Evolutionary conservation across 352 stramenopile species (phyloP).

Genomic region (Nothophytophthora sp.): DNA sequence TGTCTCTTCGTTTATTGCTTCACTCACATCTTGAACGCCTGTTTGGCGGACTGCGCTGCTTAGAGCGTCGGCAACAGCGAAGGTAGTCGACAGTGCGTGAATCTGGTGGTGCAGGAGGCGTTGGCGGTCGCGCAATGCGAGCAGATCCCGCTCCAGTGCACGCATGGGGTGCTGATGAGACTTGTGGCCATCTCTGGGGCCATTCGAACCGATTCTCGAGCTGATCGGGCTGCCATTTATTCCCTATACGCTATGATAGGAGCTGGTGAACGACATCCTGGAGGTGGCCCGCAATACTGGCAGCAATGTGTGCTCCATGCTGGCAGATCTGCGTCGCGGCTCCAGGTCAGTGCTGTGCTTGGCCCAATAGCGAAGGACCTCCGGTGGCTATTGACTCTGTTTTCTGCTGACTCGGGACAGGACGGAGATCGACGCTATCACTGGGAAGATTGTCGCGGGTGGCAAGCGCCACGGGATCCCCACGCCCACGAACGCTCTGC

Average conservation of each 20-base stretch:
- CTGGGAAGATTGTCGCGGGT: slow-evolving; percentile 50
- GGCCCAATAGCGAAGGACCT: not conserved
- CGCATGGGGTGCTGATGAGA: slow-evolving; percentile 36
- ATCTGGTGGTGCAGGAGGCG: slow-evolving; percentile 61
- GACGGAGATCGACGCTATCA: slow-evolving; percentile 81
- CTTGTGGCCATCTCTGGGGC: not conserved
- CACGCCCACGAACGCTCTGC: slow-evolving; percentile 65
- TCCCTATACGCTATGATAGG: slow-evolving; percentile 22
- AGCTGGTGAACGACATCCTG: slow-evolving; percentile 58
- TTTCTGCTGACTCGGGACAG: slow-evolving; percentile 17
- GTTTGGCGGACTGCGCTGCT: slow-evolving; percentile 1
- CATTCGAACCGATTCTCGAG: no score
- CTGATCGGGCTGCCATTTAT: slow-evolving; percentile 5
- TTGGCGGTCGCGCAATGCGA: slow-evolving; percentile 48
- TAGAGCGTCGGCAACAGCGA: slow-evolving; percentile 46
- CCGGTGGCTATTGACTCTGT: no score
- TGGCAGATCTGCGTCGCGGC: slow-evolving; percentile 65
- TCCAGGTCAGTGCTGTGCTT: slow-evolving; percentile 37
- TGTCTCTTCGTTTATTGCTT: not conserved
- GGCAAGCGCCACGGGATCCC: slow-evolving; percentile 44
- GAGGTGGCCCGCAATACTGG: slow-evolving; percentile 51
- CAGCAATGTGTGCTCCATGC: slow-evolving; percentile 76
- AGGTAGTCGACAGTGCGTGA: slow-evolving; percentile 43
- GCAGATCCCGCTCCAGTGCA: slow-evolving; percentile 41
- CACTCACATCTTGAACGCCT: not conserved